Base-by-base conservation (phyloP, 2,329 filamentous ascomycete species). In the Thielaviopsis punctulata region DNA sequence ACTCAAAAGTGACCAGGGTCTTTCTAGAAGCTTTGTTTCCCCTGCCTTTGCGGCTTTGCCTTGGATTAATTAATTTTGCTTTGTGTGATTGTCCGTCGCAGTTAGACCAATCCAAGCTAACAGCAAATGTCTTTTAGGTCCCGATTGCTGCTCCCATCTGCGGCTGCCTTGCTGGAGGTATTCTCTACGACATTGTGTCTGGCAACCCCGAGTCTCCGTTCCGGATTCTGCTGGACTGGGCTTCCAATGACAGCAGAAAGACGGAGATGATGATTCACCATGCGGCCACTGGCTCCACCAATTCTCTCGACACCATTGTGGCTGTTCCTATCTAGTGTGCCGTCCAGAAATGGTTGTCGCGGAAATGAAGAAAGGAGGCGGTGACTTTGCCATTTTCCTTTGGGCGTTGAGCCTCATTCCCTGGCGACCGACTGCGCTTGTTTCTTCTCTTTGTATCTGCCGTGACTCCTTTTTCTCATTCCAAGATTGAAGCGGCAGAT, bases 91-190 rank as follows among this genome's bases (percentile, higher is more conserved):
- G 30, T n/a, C 30, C 9, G 30, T n/a, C 30, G 48, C 41, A 41
- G 33, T 12, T 36, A 19, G 21, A 21, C 21, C 24, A 27, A 49
- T 41, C 27, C 18, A 43, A 33, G 39, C 52, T 54, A 54, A 48
- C 44, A 19, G 33, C 39, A 23, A 7, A 39, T n/a, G 23, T 33
- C 4, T n/a, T 43, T 19, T 25, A 55, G 53, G 43, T 86, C 22
- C 84, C 84, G 0, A 83, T 87, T 70, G 76, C 86, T 3, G 73
- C 80, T 2, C 82, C 83, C 0, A 85, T 86, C 61, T 63, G 75
- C 12, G 83, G 82, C 5, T 77, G 72, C 58, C 63, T 70, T 0
- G 76, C 82, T 56, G 81, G 82, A 3, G 81, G 77, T 2, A 77
- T 79, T 61, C 58, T 84, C 22, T 84, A 85, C 61, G 80, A 85